Percentiles rank a stretch among this genome's conserved stretches.
phyloP scores from a whole-genome alignment of 306 rosid species.

The Senna siamea region DNA sequence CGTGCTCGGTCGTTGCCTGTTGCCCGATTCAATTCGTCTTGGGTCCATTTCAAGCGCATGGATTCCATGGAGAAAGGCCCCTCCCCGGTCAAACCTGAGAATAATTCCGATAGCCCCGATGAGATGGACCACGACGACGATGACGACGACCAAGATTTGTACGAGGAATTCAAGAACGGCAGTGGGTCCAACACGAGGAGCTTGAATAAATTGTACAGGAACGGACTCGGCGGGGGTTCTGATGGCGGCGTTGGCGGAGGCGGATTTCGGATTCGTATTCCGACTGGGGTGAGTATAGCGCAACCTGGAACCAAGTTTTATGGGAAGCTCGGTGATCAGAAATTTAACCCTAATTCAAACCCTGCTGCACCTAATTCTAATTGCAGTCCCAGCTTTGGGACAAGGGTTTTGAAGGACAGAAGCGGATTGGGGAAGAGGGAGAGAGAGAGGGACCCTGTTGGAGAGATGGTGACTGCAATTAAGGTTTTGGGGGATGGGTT shows the following conservation, averaged over 20 bases:
- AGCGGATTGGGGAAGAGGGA: conserved; percentile 53
- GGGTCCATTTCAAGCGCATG: conserved; percentile 94
- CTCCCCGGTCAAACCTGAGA: conserved; percentile 48
- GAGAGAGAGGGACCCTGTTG: conserved; percentile 66
- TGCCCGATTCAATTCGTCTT: conserved; percentile 61
- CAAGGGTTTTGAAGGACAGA: conserved; percentile 61
- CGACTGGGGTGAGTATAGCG: conserved; percentile 70
- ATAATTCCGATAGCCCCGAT: conserved; percentile 54
- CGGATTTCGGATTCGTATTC: conserved; percentile 81
- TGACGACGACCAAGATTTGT: conserved; percentile 66
- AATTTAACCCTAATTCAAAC: conserved; percentile 51
- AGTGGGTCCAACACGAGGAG: conserved; percentile 56
- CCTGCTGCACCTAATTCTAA: conserved; percentile 35
- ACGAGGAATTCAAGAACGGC: conserved; percentile 62
- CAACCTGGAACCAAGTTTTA: conserved; percentile 68
- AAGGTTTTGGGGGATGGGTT: conserved; percentile 89
- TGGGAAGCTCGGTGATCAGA: conserved; percentile 49
- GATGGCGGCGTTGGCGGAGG: conserved; percentile 35
- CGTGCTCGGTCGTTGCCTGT: conserved; percentile 68
- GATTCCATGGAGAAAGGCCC: conserved; percentile 94
- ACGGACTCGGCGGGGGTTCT: conserved; percentile 41
- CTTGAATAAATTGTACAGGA: conserved; percentile 64
- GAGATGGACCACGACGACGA: conserved; percentile 53
- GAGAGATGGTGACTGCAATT: conserved; percentile 80
- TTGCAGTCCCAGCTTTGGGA: conserved; percentile 45